These are phyloP conservation scores for Apium graveolens DNA, from an alignment of 129 eudicot species.

Conservation along the genomic window DNA sequence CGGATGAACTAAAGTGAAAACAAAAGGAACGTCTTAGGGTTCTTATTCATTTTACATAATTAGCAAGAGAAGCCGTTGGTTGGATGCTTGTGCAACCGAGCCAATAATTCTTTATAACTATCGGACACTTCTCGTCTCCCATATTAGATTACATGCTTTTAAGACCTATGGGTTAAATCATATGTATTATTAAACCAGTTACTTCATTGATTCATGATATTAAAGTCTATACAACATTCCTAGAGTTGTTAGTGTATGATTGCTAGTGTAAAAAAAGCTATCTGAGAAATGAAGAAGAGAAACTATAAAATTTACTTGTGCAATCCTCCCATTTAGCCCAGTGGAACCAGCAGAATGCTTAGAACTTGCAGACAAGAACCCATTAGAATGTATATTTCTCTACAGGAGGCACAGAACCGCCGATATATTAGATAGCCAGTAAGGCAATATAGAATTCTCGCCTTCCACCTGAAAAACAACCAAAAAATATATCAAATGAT, in stretches of 20 bases:
- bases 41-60: background rate
- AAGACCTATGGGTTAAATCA: background rate
- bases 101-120: background rate
- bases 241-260: too few relatives aligned
- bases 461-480: constrained; percentile 54
- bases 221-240: background rate
- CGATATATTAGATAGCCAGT: constrained; percentile 85
- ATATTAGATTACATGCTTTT: background rate
- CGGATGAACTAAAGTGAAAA: too few relatives aligned
- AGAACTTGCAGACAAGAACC: constrained; percentile 67
- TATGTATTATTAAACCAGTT: background rate
- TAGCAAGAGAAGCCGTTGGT: background rate
- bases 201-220: background rate
- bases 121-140: background rate
- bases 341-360: constrained; percentile 65
- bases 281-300: background rate
- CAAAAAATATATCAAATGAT: background rate
- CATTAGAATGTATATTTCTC: constrained; percentile 78
- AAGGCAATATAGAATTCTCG: constrained; percentile 69
- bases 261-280: background rate
- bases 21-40: too few relatives aligned
- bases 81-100: background rate
- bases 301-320: constrained; percentile 46
- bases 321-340: constrained; percentile 64
- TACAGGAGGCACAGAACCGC: constrained; percentile 89